Evolutionary conservation across 2,329 filamentous ascomycete species (phyloP).

Genomic region (Dothiorella sarmentorum): DNA sequence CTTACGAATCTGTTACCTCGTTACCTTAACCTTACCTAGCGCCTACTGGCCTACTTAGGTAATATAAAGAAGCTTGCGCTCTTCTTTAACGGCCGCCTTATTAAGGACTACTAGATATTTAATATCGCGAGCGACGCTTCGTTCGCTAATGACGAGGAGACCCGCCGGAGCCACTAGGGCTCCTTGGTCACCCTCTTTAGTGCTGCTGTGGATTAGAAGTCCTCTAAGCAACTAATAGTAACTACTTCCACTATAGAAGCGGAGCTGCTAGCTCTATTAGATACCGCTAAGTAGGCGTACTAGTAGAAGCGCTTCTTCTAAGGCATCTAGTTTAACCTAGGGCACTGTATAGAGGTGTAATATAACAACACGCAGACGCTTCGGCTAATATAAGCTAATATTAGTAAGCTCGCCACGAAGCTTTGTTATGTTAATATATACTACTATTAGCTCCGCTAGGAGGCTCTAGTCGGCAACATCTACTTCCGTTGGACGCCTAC

Average conservation of each 20-base stretch:
- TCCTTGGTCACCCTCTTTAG: constrained; percentile 26
- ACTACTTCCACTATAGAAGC: constrained; percentile 25
- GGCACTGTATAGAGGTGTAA: not conserved
- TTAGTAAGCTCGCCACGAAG: no score
- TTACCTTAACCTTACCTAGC: constrained; percentile 21
- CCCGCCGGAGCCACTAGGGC: constrained; percentile 23
- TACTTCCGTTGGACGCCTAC: no score
- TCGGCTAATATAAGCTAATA: no score
- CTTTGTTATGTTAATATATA: no score
- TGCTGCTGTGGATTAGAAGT: constrained; percentile 23
- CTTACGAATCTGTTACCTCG: constrained; percentile 20
- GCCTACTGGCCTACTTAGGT: constrained; percentile 19
- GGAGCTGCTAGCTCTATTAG: constrained; percentile 21
- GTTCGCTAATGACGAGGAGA: constrained; percentile 22
- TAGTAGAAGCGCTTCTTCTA: constrained; percentile 22
- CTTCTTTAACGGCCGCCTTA: constrained; percentile 15
- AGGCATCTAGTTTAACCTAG: constrained; percentile 18
- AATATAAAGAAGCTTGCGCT: constrained; percentile 15
- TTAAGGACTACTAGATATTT: constrained; percentile 14
- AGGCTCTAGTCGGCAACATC: no score
- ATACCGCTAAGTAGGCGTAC: constrained; percentile 10
- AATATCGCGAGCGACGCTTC: constrained; percentile 20
- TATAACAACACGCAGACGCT: no score
- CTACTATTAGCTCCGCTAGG: no score
- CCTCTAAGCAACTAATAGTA: constrained; percentile 20